Evolutionary conservation across 2,329 filamentous ascomycete species (phyloP).

Genomic region (Pestalotiopsis fici): DNA sequence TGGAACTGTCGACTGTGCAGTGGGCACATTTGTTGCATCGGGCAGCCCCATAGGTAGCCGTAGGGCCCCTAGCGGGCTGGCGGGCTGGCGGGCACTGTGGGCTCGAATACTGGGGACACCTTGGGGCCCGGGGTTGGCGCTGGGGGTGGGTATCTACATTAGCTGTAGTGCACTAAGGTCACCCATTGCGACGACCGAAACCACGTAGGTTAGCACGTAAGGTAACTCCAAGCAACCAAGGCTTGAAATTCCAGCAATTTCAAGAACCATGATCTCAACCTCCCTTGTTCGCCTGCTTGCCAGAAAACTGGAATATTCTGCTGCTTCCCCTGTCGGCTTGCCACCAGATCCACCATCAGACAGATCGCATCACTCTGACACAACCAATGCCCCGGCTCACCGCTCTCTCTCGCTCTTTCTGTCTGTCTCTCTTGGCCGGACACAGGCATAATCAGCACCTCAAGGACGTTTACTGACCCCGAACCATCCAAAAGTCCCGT

Average conservation of each 20-base stretch:
- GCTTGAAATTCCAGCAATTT: neutral
- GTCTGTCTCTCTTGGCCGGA: neutral
- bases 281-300: neutral
- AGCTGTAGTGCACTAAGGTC: too few species aligned
- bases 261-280: neutral
- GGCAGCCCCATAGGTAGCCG: neutral
- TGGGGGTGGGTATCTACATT: neutral
- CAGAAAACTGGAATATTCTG: neutral
- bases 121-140: neutral
- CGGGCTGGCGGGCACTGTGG: neutral
- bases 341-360: neutral
- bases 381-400: neutral
- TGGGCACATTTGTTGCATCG: neutral
- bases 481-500: neutral
- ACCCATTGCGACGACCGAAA: neutral
- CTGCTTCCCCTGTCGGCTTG: neutral
- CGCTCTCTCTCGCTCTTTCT: neutral
- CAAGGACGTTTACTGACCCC: neutral
- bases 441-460: neutral
- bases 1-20: too few species aligned
- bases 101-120: neutral
- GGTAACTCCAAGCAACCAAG: neutral
- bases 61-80: neutral
- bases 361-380: neutral
- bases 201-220: too few species aligned